Evolutionary conservation across 805 yeast species (phyloP).

Genomic region (Kazachstania africana): DNA sequence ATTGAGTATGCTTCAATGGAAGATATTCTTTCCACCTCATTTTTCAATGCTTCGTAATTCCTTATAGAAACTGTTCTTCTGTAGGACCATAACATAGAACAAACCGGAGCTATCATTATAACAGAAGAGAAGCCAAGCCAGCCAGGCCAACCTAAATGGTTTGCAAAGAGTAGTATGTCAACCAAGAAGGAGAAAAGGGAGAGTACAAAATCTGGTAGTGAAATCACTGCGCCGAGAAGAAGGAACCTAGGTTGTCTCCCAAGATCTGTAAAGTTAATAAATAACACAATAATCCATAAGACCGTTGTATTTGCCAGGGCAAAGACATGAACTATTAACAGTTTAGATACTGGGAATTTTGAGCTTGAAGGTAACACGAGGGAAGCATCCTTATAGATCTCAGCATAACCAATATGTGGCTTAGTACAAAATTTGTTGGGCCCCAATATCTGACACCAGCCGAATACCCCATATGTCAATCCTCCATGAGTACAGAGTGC

Average conservation of each 20-base stretch:
- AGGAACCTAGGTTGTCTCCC: slow-evolving; percentile 32
- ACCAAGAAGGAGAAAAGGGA: slow-evolving; percentile 66
- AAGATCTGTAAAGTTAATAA: slow-evolving; percentile 30
- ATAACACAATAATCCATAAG: slow-evolving; percentile 30
- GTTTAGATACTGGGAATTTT: slow-evolving; percentile 43
- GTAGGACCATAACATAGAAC: slow-evolving; percentile 58
- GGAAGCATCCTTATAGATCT: slow-evolving; percentile 13
- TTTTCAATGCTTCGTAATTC: slow-evolving; percentile 10
- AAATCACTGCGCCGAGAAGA: slow-evolving; percentile 41
- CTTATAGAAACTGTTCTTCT: slow-evolving; percentile 45
- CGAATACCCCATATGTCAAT: slow-evolving; percentile 57
- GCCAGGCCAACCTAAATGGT: slow-evolving; percentile 69
- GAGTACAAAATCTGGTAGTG: slow-evolving; percentile 58
- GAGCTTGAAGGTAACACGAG: slow-evolving; percentile 49
- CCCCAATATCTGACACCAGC: slow-evolving; percentile 34
- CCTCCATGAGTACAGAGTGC: slow-evolving; percentile 39
- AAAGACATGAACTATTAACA: slow-evolving; percentile 58
- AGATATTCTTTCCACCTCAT: neutral
- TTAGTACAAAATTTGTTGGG: slow-evolving; percentile 7
- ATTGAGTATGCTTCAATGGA: slow-evolving; percentile 8
- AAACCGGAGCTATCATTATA: slow-evolving; percentile 47
- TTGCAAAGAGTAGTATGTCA: slow-evolving; percentile 68
- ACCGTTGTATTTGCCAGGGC: slow-evolving; percentile 44
- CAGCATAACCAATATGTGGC: slow-evolving; percentile 12
- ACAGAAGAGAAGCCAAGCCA: slow-evolving; percentile 73